Evolutionary conservation across 441 rosid species (phyloP).

Genomic region (Adansonia gregorii): DNA sequence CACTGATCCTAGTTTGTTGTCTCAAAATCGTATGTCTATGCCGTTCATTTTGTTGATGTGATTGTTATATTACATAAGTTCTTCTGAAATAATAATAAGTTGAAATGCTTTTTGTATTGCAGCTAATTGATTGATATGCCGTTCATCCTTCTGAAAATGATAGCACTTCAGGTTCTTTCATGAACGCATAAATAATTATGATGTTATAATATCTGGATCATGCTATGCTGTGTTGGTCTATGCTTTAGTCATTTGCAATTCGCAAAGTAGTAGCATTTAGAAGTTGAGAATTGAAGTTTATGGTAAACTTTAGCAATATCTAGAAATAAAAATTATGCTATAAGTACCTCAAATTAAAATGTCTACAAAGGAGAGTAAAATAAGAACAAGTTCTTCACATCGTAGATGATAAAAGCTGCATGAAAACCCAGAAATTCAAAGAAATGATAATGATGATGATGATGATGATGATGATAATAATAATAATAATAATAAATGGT

Average conservation of each 20-base stretch:
- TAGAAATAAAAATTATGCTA: too few species aligned
- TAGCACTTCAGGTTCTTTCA: background rate
- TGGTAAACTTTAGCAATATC: too few species aligned
- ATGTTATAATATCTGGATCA: background rate
- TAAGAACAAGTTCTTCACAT: too few species aligned
- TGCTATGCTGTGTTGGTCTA: background rate
- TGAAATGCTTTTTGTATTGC: background rate
- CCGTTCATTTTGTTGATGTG: background rate
- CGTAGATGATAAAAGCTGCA: too few species aligned
- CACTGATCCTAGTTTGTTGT: background rate
- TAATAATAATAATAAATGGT: too few species aligned
- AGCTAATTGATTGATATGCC: background rate
- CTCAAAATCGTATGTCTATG: background rate
- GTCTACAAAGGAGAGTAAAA: too few species aligned
- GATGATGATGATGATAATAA: too few species aligned
- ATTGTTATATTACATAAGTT: background rate
- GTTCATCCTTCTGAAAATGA: background rate
- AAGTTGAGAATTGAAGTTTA: too few species aligned
- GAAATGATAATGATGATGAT: too few species aligned
- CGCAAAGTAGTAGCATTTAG: too few species aligned
- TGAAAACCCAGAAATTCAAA: too few species aligned
- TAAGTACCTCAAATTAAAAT: too few species aligned
- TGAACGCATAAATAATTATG: background rate
- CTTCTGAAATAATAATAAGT: background rate
- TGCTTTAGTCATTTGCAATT: background rate